These are phyloP conservation scores for Acacia pycnantha DNA, from an alignment of 331 rosid species.

Conservation along the genomic window DNA sequence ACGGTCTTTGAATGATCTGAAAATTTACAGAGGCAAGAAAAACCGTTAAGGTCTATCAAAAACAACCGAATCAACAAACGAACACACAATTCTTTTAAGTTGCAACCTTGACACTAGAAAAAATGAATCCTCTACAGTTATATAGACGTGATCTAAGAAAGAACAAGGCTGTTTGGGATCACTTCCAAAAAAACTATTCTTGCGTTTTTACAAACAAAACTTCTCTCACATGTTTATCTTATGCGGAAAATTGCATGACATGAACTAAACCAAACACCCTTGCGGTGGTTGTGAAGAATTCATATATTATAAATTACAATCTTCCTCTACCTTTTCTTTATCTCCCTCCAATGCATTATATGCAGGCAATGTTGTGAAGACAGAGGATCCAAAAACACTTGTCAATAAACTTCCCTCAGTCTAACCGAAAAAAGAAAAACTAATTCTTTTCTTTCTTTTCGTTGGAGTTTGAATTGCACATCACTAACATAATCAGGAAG, in stretches of 20 bases:
- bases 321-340: not conserved
- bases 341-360: not conserved
- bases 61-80: not conserved
- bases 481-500: not conserved
- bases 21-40: not conserved
- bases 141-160: not conserved
- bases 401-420: not conserved
- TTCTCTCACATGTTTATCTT: too few species aligned
- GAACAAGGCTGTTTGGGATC: not conserved
- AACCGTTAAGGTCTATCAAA: not conserved
- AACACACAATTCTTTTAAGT: not conserved
- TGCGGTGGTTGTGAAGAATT: not conserved
- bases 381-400: not conserved
- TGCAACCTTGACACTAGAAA: not conserved
- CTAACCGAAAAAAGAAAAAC: not conserved
- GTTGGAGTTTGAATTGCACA: not conserved
- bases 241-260: too few species aligned
- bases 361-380: not conserved
- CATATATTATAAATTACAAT: not conserved
- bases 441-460: not conserved
- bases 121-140: not conserved
- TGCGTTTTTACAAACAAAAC: too few species aligned
- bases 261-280: too few species aligned
- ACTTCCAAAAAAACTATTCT: too few species aligned
- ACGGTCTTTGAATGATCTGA: slow-evolving; percentile 43